Evolutionary conservation across 768 basidiomycete genomes (phyloP).

Genomic region (Russula griseocarnosa): DNA sequence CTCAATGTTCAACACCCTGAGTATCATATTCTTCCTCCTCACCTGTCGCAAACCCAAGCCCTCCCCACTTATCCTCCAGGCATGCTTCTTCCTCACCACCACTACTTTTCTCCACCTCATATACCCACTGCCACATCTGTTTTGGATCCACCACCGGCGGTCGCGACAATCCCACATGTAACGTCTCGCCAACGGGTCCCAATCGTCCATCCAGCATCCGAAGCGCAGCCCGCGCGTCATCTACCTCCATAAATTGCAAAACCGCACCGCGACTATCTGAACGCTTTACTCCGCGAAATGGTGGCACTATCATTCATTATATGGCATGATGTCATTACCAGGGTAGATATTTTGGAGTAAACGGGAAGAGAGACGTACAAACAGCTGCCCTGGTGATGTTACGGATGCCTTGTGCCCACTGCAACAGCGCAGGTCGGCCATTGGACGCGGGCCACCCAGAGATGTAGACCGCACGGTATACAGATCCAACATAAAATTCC

Average conservation of each 20-base stretch:
- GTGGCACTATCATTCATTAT: not conserved
- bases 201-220: not conserved
- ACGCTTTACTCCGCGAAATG: constrained; percentile 4
- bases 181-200: not conserved
- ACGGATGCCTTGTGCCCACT: too few species aligned
- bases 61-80: not conserved
- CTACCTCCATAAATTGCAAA: not conserved
- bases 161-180: constrained; percentile 1
- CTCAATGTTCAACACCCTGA: too few species aligned
- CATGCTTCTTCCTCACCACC: too few species aligned
- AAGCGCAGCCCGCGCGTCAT: constrained; percentile 8
- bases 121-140: not conserved
- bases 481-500: not conserved
- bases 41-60: constrained; percentile 7
- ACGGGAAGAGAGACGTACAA: too few species aligned
- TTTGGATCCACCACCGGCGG: not conserved
- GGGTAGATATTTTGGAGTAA: too few species aligned
- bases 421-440: too few species aligned
- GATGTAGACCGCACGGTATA: constrained; percentile 15
- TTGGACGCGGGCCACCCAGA: too few species aligned
- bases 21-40: not conserved
- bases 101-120: not conserved
- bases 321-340: too few species aligned
- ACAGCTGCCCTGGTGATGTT: too few species aligned
- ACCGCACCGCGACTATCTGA: not conserved